These are phyloP conservation scores for Quercus glauca DNA, from an alignment of 306 rosid species.

Conservation along the genomic window DNA sequence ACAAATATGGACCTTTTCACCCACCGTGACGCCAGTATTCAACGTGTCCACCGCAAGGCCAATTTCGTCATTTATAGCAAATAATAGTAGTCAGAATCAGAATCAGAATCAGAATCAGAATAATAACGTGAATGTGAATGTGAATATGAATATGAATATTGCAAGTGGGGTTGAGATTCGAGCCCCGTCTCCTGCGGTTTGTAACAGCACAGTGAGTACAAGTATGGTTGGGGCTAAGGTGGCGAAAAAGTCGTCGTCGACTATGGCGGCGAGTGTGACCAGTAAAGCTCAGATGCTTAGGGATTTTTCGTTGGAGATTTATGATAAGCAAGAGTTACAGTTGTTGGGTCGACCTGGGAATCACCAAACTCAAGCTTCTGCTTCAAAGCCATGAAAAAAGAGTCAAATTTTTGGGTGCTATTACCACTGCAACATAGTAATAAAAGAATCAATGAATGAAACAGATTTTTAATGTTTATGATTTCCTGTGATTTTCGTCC, in stretches of 20 bases:
- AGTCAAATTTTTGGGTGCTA: neutral
- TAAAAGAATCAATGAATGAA: neutral
- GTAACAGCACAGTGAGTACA: constrained; percentile 31
- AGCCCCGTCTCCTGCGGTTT: constrained; percentile 5
- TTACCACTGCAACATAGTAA: neutral
- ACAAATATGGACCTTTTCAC: constrained; percentile 60
- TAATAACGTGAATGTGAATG: neutral
- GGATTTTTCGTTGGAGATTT: constrained; percentile 44
- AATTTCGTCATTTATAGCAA: constrained; percentile 24
- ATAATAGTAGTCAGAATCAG: no score
- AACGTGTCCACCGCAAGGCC: constrained; percentile 45
- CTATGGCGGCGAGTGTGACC: constrained; percentile 54
- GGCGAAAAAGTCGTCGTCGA: constrained; percentile 38
- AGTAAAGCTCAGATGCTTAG: constrained; percentile 44
- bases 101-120: no score
- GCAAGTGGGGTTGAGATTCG: constrained; percentile 15
- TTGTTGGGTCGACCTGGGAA: constrained; percentile 31
- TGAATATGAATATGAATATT: constrained; percentile 13
- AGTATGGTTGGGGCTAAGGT: constrained; percentile 48
- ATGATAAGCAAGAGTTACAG: constrained; percentile 45
- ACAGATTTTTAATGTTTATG: neutral
- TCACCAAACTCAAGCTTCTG: neutral
- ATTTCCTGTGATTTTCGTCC: neutral
- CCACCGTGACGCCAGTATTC: constrained; percentile 40
- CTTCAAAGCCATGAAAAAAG: constrained; percentile 11